Percentiles rank a stretch among this genome's conserved stretches.
phyloP scores from a whole-genome alignment of 148 eudicot species.

The Chenopodium album region DNA sequence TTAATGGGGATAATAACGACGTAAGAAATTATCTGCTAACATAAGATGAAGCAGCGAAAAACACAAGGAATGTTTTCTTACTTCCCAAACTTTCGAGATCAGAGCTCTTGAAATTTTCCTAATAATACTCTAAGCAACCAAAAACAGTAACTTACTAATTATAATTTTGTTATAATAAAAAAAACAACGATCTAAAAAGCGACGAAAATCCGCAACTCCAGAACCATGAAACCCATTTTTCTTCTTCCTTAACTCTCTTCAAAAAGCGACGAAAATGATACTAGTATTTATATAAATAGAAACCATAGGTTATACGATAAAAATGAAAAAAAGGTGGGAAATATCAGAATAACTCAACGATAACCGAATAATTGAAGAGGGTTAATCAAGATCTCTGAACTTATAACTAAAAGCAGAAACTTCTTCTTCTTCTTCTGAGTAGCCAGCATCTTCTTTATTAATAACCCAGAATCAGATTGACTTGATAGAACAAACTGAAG shows the following conservation, averaged over 20 bases:
- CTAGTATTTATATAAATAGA: not conserved
- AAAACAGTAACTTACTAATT: slow-evolving; percentile 13
- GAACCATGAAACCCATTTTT: slow-evolving; percentile 21
- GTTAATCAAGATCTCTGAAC: slow-evolving; percentile 25
- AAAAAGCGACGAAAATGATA: not conserved
- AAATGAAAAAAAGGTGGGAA: not conserved
- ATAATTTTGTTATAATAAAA: not conserved
- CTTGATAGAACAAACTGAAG: slow-evolving; percentile 20
- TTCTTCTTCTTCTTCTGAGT: slow-evolving; percentile 1
- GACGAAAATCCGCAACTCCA: not conserved
- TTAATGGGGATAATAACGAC: not conserved
- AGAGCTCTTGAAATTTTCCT: slow-evolving; percentile 12
- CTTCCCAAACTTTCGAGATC: slow-evolving; percentile 21
- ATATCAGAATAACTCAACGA: not conserved
- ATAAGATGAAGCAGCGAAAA: slow-evolving; percentile 28
- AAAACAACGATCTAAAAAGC: not conserved
- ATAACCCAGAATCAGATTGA: slow-evolving; percentile 19
- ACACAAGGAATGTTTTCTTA: slow-evolving; percentile 23
- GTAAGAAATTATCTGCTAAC: slow-evolving; percentile 13
- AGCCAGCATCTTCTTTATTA: slow-evolving; percentile 19
- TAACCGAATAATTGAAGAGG: slow-evolving; percentile 9
- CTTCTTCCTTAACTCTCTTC: not conserved
- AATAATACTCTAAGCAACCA: not conserved
- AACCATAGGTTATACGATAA: not conserved
- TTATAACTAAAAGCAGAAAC: not conserved